Conservation (phyloP, 2,329 filamentous ascomycete genomes). For the Alternaria ventricosa region DNA sequence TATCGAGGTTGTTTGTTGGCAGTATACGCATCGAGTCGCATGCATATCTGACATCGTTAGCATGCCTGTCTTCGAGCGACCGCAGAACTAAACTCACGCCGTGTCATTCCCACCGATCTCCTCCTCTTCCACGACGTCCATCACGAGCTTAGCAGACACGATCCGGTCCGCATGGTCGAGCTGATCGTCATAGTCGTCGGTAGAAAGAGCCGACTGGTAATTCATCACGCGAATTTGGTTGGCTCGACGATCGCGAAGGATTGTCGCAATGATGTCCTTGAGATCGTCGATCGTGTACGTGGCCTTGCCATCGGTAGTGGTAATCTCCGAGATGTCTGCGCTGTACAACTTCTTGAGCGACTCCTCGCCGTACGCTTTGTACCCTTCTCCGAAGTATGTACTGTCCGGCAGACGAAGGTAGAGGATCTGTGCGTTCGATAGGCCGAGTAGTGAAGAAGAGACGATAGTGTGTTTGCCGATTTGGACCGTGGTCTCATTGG, state of each 20-base stretch:
- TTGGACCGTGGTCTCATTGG: slow-evolving; percentile 11
- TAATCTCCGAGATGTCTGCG: slow-evolving; percentile 22
- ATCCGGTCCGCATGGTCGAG: slow-evolving; percentile 37
- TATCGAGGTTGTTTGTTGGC: not conserved
- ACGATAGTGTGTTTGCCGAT: slow-evolving; percentile 15
- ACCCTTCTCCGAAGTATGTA: slow-evolving; percentile 26
- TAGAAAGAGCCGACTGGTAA: slow-evolving; percentile 21
- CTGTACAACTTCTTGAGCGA: slow-evolving; percentile 32
- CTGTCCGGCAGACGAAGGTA: slow-evolving; percentile 38
- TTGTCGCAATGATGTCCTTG: slow-evolving; percentile 20
- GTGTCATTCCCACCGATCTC: slow-evolving; percentile 16
- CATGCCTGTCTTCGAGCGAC: too few species aligned
- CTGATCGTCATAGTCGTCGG: slow-evolving; percentile 12
- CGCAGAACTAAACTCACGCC: slow-evolving; percentile 14
- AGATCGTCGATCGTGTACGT: slow-evolving; percentile 30
- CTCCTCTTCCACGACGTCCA: slow-evolving; percentile 25
- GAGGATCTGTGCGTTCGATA: slow-evolving; percentile 29
- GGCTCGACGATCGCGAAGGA: slow-evolving; percentile 23
- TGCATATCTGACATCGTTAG: slow-evolving; percentile 26
- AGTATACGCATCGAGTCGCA: slow-evolving; percentile 20
- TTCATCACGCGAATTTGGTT: slow-evolving; percentile 30
- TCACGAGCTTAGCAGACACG: slow-evolving; percentile 34
- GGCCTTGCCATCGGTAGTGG: slow-evolving; percentile 22
- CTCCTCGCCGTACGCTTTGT: slow-evolving; percentile 12
- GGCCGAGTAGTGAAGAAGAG: slow-evolving; percentile 14